These are phyloP conservation scores for Microcyclosporella mali DNA, from an alignment of 2,329 filamentous ascomycete genomes.

Conservation along the genomic window DNA sequence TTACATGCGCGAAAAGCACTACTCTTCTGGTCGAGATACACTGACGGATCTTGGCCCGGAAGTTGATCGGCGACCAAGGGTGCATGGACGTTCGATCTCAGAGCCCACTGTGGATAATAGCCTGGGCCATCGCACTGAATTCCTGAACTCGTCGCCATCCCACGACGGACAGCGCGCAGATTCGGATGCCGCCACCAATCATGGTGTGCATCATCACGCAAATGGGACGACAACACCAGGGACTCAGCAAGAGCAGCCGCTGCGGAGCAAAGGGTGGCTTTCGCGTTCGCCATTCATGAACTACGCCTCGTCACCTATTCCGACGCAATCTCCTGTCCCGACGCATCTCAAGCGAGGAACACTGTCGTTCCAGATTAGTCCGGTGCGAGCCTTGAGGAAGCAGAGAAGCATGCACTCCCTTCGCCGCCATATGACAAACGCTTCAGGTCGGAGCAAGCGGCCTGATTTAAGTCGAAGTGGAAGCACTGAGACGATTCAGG, in stretches of 20 bases:
- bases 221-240: conserved; percentile 16
- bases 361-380: conserved; percentile 27
- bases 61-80: conserved; percentile 19
- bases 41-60: conserved; percentile 24
- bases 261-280: conserved; percentile 15
- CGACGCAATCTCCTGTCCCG: conserved; percentile 24
- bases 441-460: conserved; percentile 12
- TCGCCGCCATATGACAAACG: conserved; percentile 22
- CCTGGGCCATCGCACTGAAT: conserved; percentile 29
- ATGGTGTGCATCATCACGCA: conserved; percentile 17
- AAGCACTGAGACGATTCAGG: conserved; percentile 41
- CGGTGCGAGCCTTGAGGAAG: conserved; percentile 27
- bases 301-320: conserved; percentile 20
- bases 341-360: conserved; percentile 30
- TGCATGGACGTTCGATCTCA: conserved; percentile 30
- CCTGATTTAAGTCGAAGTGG: conserved; percentile 24
- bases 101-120: conserved; percentile 26
- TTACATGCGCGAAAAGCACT: conserved; percentile 21
- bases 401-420: conserved; percentile 30
- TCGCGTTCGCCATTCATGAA: conserved; percentile 28
- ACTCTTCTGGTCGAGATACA: conserved; percentile 20
- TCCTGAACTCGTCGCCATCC: conserved; percentile 27
- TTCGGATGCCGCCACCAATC: conserved; percentile 11
- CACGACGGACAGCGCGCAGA: conserved; percentile 9
- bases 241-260: conserved; percentile 12